Evolutionary conservation across 2,329 filamentous ascomycete species (phyloP).

Genomic region (Byssothecium circinans): DNA sequence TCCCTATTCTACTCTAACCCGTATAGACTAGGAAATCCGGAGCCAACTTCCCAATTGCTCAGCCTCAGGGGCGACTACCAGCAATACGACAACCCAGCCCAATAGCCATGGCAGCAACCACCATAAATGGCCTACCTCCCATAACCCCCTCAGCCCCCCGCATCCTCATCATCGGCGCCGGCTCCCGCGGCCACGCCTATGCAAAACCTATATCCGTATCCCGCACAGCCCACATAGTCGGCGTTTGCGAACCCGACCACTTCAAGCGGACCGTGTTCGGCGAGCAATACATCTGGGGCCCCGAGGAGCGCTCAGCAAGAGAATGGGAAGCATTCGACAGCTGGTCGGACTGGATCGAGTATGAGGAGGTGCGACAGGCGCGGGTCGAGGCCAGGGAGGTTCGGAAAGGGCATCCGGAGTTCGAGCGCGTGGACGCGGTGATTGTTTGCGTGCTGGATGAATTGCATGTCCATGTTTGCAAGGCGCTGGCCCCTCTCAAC

Average conservation of each 20-base stretch:
- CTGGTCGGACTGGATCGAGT: constrained; percentile 79
- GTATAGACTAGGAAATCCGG: too few species aligned
- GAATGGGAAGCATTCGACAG: constrained; percentile 61
- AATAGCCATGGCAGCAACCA: too few species aligned
- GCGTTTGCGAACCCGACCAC: constrained; percentile 77
- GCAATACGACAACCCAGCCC: too few species aligned
- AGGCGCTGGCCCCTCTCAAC: constrained; percentile 66
- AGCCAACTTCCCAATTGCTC: too few species aligned
- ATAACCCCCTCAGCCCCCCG: too few species aligned
- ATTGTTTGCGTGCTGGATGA: constrained; percentile 83
- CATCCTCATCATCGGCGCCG: constrained; percentile 45
- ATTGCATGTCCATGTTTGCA: constrained; percentile 79
- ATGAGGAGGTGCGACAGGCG: constrained; percentile 48
- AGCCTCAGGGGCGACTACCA: too few species aligned
- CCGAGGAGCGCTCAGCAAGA: constrained; percentile 11
- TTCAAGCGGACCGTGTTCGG: constrained; percentile 77
- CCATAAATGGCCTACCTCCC: too few species aligned
- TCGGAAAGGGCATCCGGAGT: constrained; percentile 14
- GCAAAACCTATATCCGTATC: constrained; percentile 22
- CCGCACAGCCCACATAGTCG: constrained; percentile 64
- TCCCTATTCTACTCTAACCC: too few species aligned
- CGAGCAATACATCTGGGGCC: constrained; percentile 70
- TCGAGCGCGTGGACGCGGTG: constrained; percentile 55
- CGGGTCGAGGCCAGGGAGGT: constrained; percentile 57
- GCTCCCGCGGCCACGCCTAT: constrained; percentile 42